These are phyloP conservation scores for Shiraia bambusicola DNA, from an alignment of 2,329 filamentous ascomycete genomes.

Conservation along the genomic window DNA sequence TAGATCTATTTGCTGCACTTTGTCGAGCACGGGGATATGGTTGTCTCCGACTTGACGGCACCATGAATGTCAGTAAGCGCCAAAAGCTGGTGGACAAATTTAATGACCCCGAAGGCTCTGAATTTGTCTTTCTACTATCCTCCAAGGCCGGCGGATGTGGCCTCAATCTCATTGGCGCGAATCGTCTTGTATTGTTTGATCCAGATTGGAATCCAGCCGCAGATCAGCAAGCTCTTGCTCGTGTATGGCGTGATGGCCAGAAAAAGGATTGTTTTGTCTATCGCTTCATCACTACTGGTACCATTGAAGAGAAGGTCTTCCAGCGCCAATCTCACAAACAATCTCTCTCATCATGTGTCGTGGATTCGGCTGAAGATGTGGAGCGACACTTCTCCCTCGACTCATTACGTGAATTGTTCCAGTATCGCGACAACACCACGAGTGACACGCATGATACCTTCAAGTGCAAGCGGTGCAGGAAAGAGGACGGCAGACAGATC, in stretches of 20 bases:
- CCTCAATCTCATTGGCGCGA: slow-evolving; percentile 91
- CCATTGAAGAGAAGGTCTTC: slow-evolving; percentile 99
- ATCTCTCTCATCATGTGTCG: slow-evolving; percentile 90
- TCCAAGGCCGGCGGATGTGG: slow-evolving; percentile 97
- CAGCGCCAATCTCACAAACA: slow-evolving; percentile 98
- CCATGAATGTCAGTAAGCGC: slow-evolving; percentile 96
- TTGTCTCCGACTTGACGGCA: slow-evolving; percentile 85
- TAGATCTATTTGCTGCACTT: slow-evolving; percentile 90
- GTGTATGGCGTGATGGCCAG: slow-evolving; percentile 98
- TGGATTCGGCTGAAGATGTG: slow-evolving; percentile 94
- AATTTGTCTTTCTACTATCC: slow-evolving; percentile 94
- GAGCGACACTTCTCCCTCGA: slow-evolving; percentile 95
- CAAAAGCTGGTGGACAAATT: slow-evolving; percentile 98
- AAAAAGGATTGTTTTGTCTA: slow-evolving; percentile 99
- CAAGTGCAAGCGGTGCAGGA: slow-evolving; percentile 89
- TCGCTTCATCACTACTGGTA: slow-evolving; percentile 97
- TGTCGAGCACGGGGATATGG: slow-evolving; percentile 86
- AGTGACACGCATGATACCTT: slow-evolving; percentile 98
- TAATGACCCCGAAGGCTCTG: slow-evolving; percentile 85
- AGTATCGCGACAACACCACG: slow-evolving; percentile 79
- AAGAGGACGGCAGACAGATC: slow-evolving; percentile 79
- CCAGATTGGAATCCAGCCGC: slow-evolving; percentile 95
- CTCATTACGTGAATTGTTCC: slow-evolving; percentile 87
- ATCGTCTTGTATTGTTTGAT: slow-evolving; percentile 92
- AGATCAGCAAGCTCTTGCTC: slow-evolving; percentile 92